Base-by-base conservation (phyloP, 2,329 filamentous ascomycete species). In the Nothomitra cinnamomea region DNA sequence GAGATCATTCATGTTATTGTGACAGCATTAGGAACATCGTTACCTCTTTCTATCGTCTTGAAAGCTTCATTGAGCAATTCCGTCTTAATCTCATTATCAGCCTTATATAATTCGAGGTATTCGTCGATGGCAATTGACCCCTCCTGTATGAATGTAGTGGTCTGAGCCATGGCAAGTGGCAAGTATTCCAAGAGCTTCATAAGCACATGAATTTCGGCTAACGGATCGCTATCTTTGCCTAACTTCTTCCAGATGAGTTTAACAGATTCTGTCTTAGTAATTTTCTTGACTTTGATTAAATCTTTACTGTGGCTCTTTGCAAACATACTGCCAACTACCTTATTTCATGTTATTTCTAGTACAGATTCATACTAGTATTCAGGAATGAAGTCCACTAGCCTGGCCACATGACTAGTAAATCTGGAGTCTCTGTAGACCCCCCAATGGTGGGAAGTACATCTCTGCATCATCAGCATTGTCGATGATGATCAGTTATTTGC, bases 101-200 rank as follows among this genome's bases (percentile, higher is more conserved):
- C 52, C 1, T 59, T 55, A 0, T 68, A 42, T 0, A 67, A 59
- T 5, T 60, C 36, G 0, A 69, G 13, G 2, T 70, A 70, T 8
- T 58, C 36, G 0, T 2, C n/a, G 8, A 64, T 43, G 0, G 60
- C 47, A 3, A 64, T 63, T 0, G 36, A 52, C 2, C 64, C 66
- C 35, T 65, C 60, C 2, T 61, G 57, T 0, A 69, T 66, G 10
- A 66, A 69, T 0, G 65, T 62, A 0, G 65, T 60, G 4, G 65
- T 66, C 47, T 69, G 66, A 1, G 57, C 63, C 0, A 69, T 35
- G 0, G 67, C 67, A 1, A 70, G 60, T 0, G 67, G 67, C 0
- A 69, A 57, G 12, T 62, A 57, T 1, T 65, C 62, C 0, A 68
- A n/a, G 4, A 6, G 5, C 6, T n/a, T 45, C 8, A 56, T 6